phyloP scores from a whole-genome alignment of 352 stramenopile genomes.

The Phytophthora tentaculata region DNA sequence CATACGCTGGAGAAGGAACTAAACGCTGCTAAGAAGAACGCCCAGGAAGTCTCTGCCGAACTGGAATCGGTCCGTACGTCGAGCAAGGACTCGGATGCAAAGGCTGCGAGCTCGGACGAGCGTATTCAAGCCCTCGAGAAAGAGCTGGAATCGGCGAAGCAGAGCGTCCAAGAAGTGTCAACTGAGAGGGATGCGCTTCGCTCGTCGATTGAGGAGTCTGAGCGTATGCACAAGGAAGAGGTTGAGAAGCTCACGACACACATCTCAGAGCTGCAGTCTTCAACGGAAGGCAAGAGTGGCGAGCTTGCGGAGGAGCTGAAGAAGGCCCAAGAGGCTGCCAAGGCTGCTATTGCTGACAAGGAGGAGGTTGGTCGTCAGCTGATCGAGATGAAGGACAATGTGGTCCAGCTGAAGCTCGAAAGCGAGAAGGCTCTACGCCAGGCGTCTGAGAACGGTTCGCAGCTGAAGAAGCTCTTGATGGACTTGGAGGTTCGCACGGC shows the following conservation, averaged over 20 bases:
- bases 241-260: slow-evolving; percentile 36
- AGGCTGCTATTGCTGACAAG: slow-evolving; percentile 45
- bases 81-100: slow-evolving; percentile 26
- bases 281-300: slow-evolving; percentile 29
- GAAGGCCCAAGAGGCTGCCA: slow-evolving; percentile 35
- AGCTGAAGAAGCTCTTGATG: slow-evolving; percentile 44
- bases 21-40: slow-evolving; percentile 7
- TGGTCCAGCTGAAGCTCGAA: slow-evolving; percentile 51
- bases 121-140: slow-evolving; percentile 40
- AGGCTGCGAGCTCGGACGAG: slow-evolving; percentile 15
- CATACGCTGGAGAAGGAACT: slow-evolving; percentile 31
- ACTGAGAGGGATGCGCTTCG: slow-evolving; percentile 27
- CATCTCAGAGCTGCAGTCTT: slow-evolving; percentile 38
- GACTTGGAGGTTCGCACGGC: slow-evolving; percentile 44
- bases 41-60: slow-evolving; percentile 9
- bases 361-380: slow-evolving; percentile 42
- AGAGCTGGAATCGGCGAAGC: slow-evolving; percentile 34
- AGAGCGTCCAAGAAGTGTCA: slow-evolving; percentile 13
- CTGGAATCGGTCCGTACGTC: slow-evolving; percentile 25
- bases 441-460: slow-evolving; percentile 30
- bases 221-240: slow-evolving; percentile 39
- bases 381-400: slow-evolving; percentile 57
- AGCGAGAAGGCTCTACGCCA: slow-evolving; percentile 43
- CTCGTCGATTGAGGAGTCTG: slow-evolving; percentile 29
- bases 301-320: slow-evolving; percentile 39